Evolutionary conservation across 106 monocot genomes (phyloP), one percentile per base, ranked within the genome.

Genomic region (Posidonia australis): DNA sequence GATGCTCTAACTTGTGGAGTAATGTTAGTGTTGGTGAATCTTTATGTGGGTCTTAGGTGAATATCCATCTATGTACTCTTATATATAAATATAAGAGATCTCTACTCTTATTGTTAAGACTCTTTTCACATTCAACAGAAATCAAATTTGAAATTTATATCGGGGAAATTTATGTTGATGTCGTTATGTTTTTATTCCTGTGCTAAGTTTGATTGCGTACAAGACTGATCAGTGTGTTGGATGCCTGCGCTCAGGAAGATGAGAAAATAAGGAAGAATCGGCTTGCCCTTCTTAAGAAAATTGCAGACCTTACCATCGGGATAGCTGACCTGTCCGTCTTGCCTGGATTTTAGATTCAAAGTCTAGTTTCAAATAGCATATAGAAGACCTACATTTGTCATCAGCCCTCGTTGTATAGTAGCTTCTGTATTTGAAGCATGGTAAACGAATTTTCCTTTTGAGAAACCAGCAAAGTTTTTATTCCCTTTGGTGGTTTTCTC

Each of bases 311-410:
- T 55, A 83, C 93, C 10, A 80, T 72, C 69, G 93, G 84, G 26
- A 82, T 94, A 32, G 86, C 75, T 5, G 83, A 94, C 55, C 76
- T 94, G 21, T 86, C 89, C 67, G 81, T 86, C 67, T 75, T 89
- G 69, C 89, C 93, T 26, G 93, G 89, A 5, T 94, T 93, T 67
- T 93, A 81, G 64, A 17, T 48, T 26, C 11, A 56, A 19, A 25
- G 22, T 64, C 19, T 43, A 6, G 12, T 62, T 62, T 18, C 43
- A 20, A 62, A 20, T 18, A 31, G 36, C 20, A 60, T 16, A 60
- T 60, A 22, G 16, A 60, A 26, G 54, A 55, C 12, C 6, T 23
- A 24, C n/a, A 55, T 26, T 26, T 26, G 48, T 49, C 48, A 16
- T 17, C 48, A 17, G 0, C 5, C 58, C 2, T 58, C 17, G 28